Conservation (phyloP, 805 yeast genomes). For the Candida coleopterorum region DNA sequence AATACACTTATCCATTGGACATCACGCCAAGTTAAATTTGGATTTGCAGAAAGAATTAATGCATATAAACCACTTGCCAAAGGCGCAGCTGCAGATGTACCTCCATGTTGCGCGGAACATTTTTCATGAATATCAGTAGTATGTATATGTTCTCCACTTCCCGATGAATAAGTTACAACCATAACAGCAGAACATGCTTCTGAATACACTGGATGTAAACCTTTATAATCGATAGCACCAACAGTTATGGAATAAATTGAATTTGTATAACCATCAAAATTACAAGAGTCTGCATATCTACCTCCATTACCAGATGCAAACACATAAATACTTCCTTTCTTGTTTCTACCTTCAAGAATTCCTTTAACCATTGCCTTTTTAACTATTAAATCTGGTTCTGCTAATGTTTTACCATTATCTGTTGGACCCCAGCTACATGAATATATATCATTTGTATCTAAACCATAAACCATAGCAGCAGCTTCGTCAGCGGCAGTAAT, state of each 20-base stretch:
- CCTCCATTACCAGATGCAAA: conserved; percentile 98
- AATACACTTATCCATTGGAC: conserved; percentile 78
- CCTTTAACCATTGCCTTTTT: conserved; percentile 83
- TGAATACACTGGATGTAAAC: conserved; percentile 82
- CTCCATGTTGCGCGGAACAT: conserved; percentile 82
- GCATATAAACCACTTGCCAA: conserved; percentile 95
- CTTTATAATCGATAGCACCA: conserved; percentile 86
- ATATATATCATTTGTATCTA: conserved; percentile 85
- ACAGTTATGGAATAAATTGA: conserved; percentile 93
- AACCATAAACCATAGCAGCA: conserved; percentile 71
- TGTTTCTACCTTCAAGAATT: conserved; percentile 70
- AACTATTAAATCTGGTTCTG: conserved; percentile 76
- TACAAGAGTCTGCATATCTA: conserved; percentile 77
- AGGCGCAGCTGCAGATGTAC: conserved; percentile 99
- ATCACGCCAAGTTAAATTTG: conserved; percentile 92
- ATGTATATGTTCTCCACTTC: conserved; percentile 83
- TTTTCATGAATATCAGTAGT: conserved; percentile 71
- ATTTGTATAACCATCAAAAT: conserved; percentile 96
- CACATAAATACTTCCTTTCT: conserved; percentile 84
- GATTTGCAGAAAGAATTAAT: conserved; percentile 75
- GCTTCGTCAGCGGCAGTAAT: conserved; percentile 90
- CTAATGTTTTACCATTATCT: conserved; percentile 85
- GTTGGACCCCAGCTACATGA: conserved; percentile 99
- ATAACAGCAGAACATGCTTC: conserved; percentile 94
- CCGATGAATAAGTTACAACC: conserved; percentile 91